A percentile compares a stretch with the other conserved stretches of the same genome.
These are phyloP conservation scores for Penicillium sp. DNA, from an alignment of 2,329 filamentous ascomycete genomes.

Conservation along the genomic window DNA sequence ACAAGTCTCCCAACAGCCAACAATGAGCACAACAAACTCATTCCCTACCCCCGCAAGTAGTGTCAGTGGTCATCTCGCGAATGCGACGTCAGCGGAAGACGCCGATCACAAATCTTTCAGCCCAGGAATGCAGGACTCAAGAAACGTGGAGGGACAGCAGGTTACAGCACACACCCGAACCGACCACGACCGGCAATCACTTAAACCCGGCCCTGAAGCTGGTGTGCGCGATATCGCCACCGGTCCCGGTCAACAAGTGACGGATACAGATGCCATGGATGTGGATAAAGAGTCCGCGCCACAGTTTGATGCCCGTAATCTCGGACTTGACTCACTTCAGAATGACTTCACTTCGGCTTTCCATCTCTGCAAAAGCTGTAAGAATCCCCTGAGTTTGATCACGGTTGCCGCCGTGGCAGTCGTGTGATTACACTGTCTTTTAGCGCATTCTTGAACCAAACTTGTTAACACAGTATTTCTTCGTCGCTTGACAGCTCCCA, in stretches of 20 bases:
- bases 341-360: conserved; percentile 48
- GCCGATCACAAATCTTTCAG: conserved; percentile 35
- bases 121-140: conserved; percentile 22
- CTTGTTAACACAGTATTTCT: conserved; percentile 45
- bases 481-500: conserved; percentile 42
- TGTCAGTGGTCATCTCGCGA: conserved; percentile 37
- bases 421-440: conserved; percentile 27
- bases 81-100: conserved; percentile 35
- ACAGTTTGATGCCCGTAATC: conserved; percentile 25
- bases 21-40: conserved; percentile 41
- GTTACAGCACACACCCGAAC: conserved; percentile 32
- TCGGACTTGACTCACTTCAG: conserved; percentile 45
- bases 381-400: conserved; percentile 46
- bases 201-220: conserved; percentile 13
- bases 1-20: conserved; percentile 43
- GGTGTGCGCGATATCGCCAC: conserved; percentile 24
- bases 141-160: conserved; percentile 22
- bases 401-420: conserved; percentile 31
- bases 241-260: conserved; percentile 1
- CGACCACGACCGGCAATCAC: conserved; percentile 35
- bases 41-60: conserved; percentile 49
- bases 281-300: conserved; percentile 32
- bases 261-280: conserved; percentile 40
- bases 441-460: conserved; percentile 31
- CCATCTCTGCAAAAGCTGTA: conserved; percentile 52